Evolutionary conservation across 1,139 yeast genomes (phyloP), one percentile per base, ranked within the genome.

Genomic region (Taphrina flavorubra): DNA sequence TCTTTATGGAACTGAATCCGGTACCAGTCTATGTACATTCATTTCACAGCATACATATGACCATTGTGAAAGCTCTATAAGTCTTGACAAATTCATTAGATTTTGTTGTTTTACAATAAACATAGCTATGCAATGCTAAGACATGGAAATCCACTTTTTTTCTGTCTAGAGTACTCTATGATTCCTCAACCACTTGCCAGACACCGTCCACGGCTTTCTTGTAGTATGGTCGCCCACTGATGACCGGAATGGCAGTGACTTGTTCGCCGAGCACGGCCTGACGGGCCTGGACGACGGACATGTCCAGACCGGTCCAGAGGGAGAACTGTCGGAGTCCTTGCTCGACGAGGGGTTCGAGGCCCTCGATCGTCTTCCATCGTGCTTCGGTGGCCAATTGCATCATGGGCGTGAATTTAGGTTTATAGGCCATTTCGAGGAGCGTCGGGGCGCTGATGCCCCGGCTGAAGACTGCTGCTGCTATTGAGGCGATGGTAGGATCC

Each of bases 271-370:
- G 60, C n/a, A 56, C 60, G 16, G 62, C 53, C n/a, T 34, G 51
- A 14, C 62, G 37, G n/a, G 62, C 53, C 42, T 44, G 51, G 6
- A 14, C 49, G 20, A 56, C 49, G 14, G 46, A 31, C 60, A 56
- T 56, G 40, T 56, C 60, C 7, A 69, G 79, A 0, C 92, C 92
- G 20, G 94, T 90, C 87, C 95, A 92, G 70, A 86, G 79, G 72
- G 84, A 81, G 77, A 92, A 92, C 79, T 94, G 98, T 71, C 85
- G 90, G 63, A 90, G 87, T 68, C 98, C 99, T 79, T 94, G 98
- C 78, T 89, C 87, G 31, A 92, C 91, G 73, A 94, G 83, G 96
- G 94, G 90, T 74, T 91, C 92, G 53, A 88, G 87, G 20, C 99
- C 99, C 36, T 94, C 90, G 73, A 92, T 84, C 16, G 87, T 87